Evolutionary conservation across 1,139 yeast genomes (phyloP), one percentile per base, ranked within the genome.

Genomic region (Yamadazyma triangularis): DNA sequence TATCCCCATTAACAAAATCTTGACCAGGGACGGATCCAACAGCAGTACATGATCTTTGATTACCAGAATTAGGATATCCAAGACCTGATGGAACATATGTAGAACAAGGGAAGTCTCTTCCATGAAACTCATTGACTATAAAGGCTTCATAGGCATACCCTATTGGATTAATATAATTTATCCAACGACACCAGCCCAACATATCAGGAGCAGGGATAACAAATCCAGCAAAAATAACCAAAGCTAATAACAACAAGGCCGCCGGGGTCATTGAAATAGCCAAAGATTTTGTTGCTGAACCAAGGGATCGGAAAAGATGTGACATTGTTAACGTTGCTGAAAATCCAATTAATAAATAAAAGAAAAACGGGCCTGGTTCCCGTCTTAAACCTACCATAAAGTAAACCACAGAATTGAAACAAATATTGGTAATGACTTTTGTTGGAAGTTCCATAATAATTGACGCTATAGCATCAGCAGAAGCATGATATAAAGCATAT

Each of bases 111-210:
- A 73, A 70, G 19, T 60, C 51, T 37, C 73, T 58, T 16, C 64
- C 68, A 39, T 67, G 73, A 51, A 73, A 39, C 38, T 77, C 81
- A 37, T 73, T 73, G 9, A 68, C 60, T 61, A 76, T 62, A 36
- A 76, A 52, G 9, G 73, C 51, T 46, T 74, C 82, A 41, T 70
- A 76, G 9, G 66, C 71, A 44, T 72, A 76, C 12, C 67, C 69
- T 25, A 76, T 51, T 2, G 82, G 82, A 47, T 77, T 69, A 24
- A 75, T 46, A 50, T 65, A 76, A 38, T 65, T 67, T 33, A 77
- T 60, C 82, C 82, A 77, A 48, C 70, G 60, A 36, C 72, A 71
- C 80, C 80, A 74, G 21, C 73, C 78, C 46, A 70, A 75, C 78
- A 74, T 73, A 38, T 58, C 54, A 16, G 73, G 70, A 24, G 67